Evolutionary conservation across 306 rosid species (phyloP).

Genomic region (Sindora glabra): DNA sequence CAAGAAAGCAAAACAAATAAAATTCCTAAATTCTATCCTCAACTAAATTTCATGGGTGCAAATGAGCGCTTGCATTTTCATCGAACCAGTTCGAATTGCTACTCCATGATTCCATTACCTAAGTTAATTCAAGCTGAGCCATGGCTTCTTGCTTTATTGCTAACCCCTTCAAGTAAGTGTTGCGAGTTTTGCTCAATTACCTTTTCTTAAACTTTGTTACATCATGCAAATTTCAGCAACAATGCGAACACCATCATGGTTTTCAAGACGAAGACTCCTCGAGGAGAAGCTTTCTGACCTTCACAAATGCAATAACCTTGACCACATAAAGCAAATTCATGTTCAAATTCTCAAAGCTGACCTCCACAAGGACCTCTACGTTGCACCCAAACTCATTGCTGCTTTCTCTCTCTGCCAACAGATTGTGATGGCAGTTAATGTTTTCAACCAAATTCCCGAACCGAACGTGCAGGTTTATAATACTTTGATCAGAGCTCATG

Average conservation of each 20-base stretch:
- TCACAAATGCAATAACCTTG: conserved; percentile 48
- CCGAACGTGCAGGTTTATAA: conserved; percentile 64
- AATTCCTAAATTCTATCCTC: too few species aligned
- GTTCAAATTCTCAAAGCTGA: conserved; percentile 64
- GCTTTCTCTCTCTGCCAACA: conserved; percentile 68
- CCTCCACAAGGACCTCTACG: conserved; percentile 52
- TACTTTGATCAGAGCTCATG: conserved; percentile 62
- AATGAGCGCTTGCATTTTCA: too few species aligned
- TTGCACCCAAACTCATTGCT: conserved; percentile 58
- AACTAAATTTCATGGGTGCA: too few species aligned
- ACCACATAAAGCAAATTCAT: conserved; percentile 55
- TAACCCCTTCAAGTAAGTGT: not conserved
- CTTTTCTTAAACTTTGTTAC: not conserved
- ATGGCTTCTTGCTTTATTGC: not conserved
- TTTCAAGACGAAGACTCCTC: conserved; percentile 53
- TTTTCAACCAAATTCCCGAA: conserved; percentile 49
- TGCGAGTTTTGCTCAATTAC: not conserved
- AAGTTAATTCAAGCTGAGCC: too few species aligned
- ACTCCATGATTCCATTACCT: too few species aligned
- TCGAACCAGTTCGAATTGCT: too few species aligned
- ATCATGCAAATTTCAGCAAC: conserved; percentile 46
- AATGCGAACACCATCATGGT: conserved; percentile 59
- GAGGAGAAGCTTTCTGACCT: conserved; percentile 69
- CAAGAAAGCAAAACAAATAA: too few species aligned
- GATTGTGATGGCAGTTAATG: conserved; percentile 42